Evolutionary conservation across 768 basidiomycete genomes (phyloP), one percentile per base, ranked within the genome.

Genomic region (Coprinellus micaceus): DNA sequence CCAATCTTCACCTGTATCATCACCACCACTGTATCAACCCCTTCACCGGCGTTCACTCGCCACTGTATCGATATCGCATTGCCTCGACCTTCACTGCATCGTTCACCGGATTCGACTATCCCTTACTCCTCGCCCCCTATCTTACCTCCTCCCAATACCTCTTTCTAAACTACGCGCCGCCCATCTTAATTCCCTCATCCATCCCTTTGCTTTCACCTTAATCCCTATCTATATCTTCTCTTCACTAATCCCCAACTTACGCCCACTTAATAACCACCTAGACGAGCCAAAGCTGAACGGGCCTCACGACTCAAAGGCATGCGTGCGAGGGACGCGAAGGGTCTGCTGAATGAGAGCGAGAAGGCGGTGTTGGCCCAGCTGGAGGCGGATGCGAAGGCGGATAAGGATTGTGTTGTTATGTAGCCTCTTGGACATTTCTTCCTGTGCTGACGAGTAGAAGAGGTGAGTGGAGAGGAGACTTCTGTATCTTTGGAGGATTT

Each of bases 221-320:
- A n/a, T n/a, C n/a, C n/a, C n/a, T n/a, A n/a, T n/a, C n/a, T n/a
- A n/a, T n/a, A n/a, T n/a, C n/a, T n/a, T n/a, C n/a, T n/a, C n/a
- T n/a, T n/a, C n/a, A n/a, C n/a, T n/a, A n/a, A n/a, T n/a, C n/a
- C n/a, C n/a, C n/a, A n/a, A n/a, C n/a, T n/a, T n/a, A n/a, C n/a
- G n/a, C n/a, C n/a, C n/a, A n/a, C n/a, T n/a, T n/a, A n/a, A n/a
- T n/a, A n/a, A n/a, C n/a, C n/a, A n/a, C 53, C 51, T 60, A 59
- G 89, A 61, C 87, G 89, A 21, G 88, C 88, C 40, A 85, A 76
- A 71, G 85, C 84, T 12, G 91, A 93, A 70, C 77, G 81, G 64
- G 85, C 85, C 65, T 91, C 88, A 62, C 77, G 77, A 65, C 67
- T 82, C 58, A 84, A 80, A 68, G 89, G 85, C 2, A 83, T 92